Percentiles rank a stretch among this genome's conserved stretches.
phyloP scores from a whole-genome alignment of 1,284 basidiomycete species.

The Xerocomus nothofagi region DNA sequence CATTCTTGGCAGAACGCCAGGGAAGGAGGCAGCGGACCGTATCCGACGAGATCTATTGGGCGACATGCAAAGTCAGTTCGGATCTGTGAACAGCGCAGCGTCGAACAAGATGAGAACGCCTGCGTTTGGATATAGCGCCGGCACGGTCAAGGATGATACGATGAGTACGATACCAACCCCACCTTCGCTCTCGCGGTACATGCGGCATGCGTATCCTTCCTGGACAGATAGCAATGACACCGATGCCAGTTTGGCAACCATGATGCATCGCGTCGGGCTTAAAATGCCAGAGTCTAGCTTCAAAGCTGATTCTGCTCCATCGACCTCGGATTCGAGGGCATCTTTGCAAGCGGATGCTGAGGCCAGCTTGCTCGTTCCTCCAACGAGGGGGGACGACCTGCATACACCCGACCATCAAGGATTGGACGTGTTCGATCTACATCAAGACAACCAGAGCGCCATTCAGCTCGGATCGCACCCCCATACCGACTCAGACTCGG shows the following conservation, averaged over 20 bases:
- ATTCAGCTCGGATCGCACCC: constrained; percentile 13
- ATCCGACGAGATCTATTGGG: constrained; percentile 63
- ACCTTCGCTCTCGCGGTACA: constrained; percentile 66
- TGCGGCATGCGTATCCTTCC: constrained; percentile 36
- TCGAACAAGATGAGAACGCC: constrained; percentile 27
- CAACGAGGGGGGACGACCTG: constrained; percentile 5
- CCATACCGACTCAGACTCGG: constrained; percentile 18
- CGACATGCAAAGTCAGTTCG: constrained; percentile 41
- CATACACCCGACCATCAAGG: constrained; percentile 29
- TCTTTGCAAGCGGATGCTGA: constrained; percentile 12
- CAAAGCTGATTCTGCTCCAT: constrained; percentile 15
- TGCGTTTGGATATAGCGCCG: constrained; percentile 23
- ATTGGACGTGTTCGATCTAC: constrained; percentile 28
- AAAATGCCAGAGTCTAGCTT: constrained; percentile 22
- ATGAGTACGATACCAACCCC: constrained; percentile 66
- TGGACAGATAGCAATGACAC: constrained; percentile 45
- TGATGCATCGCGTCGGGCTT: constrained; percentile 54
- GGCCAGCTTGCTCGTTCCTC: constrained; percentile 1
- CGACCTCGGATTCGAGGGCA: constrained; percentile 8
- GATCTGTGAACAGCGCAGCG: constrained; percentile 12
- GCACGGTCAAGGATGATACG: constrained; percentile 47
- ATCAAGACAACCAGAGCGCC: constrained; percentile 24
- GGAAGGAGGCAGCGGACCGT: constrained; percentile 63
- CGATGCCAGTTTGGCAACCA: constrained; percentile 46
- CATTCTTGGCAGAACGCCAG: constrained; percentile 60